phyloP scores from a whole-genome alignment of 1,284 basidiomycete species.

The Apiotrichum montevideense region DNA sequence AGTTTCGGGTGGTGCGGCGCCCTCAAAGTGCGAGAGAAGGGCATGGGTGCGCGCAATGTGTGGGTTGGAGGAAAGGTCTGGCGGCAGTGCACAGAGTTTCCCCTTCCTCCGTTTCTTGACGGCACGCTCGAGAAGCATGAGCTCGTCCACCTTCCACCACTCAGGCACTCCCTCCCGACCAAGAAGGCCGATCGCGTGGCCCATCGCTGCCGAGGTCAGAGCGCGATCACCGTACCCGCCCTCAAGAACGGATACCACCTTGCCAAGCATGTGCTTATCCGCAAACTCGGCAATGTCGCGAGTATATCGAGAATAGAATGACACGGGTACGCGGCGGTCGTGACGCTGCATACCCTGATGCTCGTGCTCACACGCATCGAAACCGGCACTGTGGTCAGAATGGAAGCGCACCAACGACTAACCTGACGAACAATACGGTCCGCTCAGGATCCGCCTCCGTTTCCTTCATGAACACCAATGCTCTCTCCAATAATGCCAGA shows the following conservation, averaged over 20 bases:
- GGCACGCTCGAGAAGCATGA: constrained; percentile 64
- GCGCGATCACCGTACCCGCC: constrained; percentile 92
- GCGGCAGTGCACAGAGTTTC: constrained; percentile 51
- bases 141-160: constrained; percentile 67
- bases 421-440: constrained; percentile 81
- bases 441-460: constrained; percentile 64
- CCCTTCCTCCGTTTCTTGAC: constrained; percentile 50
- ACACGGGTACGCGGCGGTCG: constrained; percentile 74
- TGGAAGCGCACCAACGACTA: constrained; percentile 10
- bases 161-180: constrained; percentile 49
- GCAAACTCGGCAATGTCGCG: constrained; percentile 65
- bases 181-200: constrained; percentile 65
- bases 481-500: constrained; percentile 62
- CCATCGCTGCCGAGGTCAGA: constrained; percentile 71
- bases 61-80: constrained; percentile 50
- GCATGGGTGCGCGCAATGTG: constrained; percentile 57
- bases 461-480: constrained; percentile 62
- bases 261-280: constrained; percentile 60
- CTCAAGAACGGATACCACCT: constrained; percentile 81
- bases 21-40: constrained; percentile 50
- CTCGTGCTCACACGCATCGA: constrained; percentile 92
- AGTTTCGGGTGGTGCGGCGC: constrained; percentile 6
- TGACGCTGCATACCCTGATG: constrained; percentile 88
- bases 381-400: constrained; percentile 54
- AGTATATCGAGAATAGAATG: constrained; percentile 81